A percentile compares a stretch with the other conserved stretches of the same genome.
phyloP scores from a whole-genome alignment of 371 early-diverging fungal genomes.

The Capniomyces stellatus region DNA sequence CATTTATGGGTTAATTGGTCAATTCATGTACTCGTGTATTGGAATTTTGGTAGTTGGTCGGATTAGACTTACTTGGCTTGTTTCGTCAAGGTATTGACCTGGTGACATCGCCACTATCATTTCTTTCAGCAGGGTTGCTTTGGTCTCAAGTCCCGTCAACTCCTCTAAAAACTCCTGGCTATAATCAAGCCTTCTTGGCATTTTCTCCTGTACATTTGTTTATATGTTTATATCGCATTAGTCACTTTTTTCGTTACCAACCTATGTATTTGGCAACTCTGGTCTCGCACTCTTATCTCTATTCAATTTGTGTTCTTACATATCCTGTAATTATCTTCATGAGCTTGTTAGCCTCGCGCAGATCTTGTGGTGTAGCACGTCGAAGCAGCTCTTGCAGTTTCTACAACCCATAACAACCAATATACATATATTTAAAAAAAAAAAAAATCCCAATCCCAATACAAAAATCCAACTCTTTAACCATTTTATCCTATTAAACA shows the following conservation, averaged over 20 bases:
- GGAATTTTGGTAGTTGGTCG: too few relatives aligned
- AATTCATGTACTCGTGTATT: too few relatives aligned
- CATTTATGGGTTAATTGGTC: too few relatives aligned
- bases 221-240: too few relatives aligned
- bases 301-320: slow-evolving; percentile 7
- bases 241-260: too few relatives aligned
- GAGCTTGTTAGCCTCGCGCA: slow-evolving; percentile 82
- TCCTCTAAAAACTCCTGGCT: slow-evolving; percentile 59
- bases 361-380: slow-evolving; percentile 75
- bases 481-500: not conserved
- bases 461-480: not conserved
- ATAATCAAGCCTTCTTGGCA: slow-evolving; percentile 57
- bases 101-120: slow-evolving; percentile 46
- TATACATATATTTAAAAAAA: not conserved
- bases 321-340: slow-evolving; percentile 95
- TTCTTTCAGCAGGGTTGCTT: slow-evolving; percentile 57
- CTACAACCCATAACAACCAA: slow-evolving; percentile 17
- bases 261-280: not conserved
- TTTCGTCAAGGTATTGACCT: slow-evolving; percentile 38
- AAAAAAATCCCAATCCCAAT: not conserved
- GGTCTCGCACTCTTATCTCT: not conserved
- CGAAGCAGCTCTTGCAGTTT: slow-evolving; percentile 94
- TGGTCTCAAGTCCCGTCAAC: slow-evolving; percentile 59
- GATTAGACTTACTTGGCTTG: slow-evolving; percentile 37
- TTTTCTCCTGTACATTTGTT: slow-evolving; percentile 28